A percentile compares a stretch with the other conserved stretches of the same genome.
Evolutionary conservation across 1,284 basidiomycete species (phyloP).

Genomic region (Puccinia polysora): DNA sequence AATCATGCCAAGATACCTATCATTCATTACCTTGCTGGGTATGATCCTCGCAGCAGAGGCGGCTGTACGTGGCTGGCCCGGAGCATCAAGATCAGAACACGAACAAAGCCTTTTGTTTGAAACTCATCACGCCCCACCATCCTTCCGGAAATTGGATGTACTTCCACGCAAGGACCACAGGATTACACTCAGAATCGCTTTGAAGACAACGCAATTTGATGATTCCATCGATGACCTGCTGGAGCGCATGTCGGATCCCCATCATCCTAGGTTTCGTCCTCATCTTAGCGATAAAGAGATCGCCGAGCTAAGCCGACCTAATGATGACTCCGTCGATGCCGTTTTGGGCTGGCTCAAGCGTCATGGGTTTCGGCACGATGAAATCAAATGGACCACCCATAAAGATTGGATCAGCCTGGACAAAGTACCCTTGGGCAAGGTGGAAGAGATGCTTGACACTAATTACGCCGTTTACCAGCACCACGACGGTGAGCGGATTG

Average conservation of each 20-base stretch:
- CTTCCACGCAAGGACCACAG: background rate
- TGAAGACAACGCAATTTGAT: background rate
- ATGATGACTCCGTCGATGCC: background rate
- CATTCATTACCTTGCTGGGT: too few species aligned
- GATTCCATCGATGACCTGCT: slow-evolving; percentile 10
- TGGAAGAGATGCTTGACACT: slow-evolving; percentile 15
- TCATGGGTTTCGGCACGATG: slow-evolving; percentile 12
- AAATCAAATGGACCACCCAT: too few species aligned
- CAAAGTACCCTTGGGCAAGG: too few species aligned
- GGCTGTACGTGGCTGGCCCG: too few species aligned
- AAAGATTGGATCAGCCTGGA: too few species aligned
- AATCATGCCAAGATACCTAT: too few species aligned
- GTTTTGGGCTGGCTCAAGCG: background rate
- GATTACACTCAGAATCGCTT: slow-evolving; percentile 1
- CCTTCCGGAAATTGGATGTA: background rate
- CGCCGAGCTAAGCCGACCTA: background rate
- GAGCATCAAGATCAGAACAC: too few species aligned
- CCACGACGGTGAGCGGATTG: slow-evolving; percentile 1
- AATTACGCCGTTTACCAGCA: slow-evolving; percentile 8
- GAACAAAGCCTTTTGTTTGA: slow-evolving; percentile 18
- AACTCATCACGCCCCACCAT: slow-evolving; percentile 6
- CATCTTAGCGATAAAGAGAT: too few species aligned
- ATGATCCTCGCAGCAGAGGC: too few species aligned
- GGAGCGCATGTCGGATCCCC: too few species aligned
- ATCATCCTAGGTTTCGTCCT: too few species aligned